These are phyloP conservation scores for Aleurites moluccanus DNA, from an alignment of 441 rosid species.

Conservation along the genomic window DNA sequence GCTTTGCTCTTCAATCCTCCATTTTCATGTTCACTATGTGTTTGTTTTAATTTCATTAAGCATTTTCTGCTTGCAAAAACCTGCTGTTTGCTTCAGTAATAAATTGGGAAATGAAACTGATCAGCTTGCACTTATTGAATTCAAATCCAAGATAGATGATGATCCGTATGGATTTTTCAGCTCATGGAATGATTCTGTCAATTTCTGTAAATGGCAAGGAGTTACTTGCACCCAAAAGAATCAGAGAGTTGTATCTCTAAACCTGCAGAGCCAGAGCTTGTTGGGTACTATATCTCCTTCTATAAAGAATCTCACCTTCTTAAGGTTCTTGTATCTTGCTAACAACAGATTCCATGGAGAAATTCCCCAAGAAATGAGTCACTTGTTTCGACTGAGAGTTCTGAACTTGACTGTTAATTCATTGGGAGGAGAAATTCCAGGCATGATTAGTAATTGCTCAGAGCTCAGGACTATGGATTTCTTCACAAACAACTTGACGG, in stretches of 20 bases:
- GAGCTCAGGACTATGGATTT: background rate
- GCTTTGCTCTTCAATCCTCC: background rate
- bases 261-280: background rate
- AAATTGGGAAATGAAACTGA: background rate
- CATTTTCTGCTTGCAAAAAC: background rate
- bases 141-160: conserved; percentile 4
- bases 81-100: background rate
- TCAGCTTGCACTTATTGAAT: background rate
- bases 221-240: conserved; percentile 1
- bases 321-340: conserved; percentile 6
- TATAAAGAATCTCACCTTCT: conserved; percentile 21
- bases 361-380: conserved; percentile 9
- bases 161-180: background rate
- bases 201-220: conserved; percentile 8
- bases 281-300: conserved; percentile 19
- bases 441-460: conserved; percentile 5
- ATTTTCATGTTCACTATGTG: background rate
- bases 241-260: conserved; percentile 5
- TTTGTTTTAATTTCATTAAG: background rate
- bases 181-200: conserved; percentile 9
- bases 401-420: background rate
- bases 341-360: conserved; percentile 7
- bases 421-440: conserved; percentile 9
- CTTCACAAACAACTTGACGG: background rate
- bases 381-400: background rate